Percentiles rank a stretch among this genome's conserved stretches.
Conservation (phyloP, 495 filamentous ascomycete species). For the Trichoderma orchidacearum region DNA sequence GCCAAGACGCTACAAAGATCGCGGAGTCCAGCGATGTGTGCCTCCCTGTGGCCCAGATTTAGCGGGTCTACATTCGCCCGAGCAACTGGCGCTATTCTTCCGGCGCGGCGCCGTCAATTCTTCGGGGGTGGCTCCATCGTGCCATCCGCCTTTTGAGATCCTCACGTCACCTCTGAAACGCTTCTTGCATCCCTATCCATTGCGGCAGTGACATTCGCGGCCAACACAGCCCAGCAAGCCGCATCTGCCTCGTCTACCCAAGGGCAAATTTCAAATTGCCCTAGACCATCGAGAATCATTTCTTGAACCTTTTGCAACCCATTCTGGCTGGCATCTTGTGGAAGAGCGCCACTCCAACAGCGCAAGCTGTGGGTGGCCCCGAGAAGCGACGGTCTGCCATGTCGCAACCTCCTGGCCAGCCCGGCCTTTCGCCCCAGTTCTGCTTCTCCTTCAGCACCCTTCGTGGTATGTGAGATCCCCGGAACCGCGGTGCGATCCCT, state of each 20-base stretch:
- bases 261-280: too few relatives aligned
- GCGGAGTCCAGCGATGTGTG: too few relatives aligned
- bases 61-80: background rate
- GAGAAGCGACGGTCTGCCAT: conserved; percentile 30
- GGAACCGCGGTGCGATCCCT: background rate
- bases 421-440: conserved; percentile 70
- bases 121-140: background rate
- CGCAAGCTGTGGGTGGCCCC: conserved; percentile 6
- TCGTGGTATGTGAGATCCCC: conserved; percentile 43
- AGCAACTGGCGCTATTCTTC: background rate
- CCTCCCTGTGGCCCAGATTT: too few relatives aligned
- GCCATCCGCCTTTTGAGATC: background rate
- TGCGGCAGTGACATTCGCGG: background rate
- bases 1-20: too few relatives aligned
- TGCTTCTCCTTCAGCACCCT: conserved; percentile 82
- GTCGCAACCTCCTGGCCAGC: conserved; percentile 45
- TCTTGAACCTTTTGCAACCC: background rate
- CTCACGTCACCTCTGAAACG: background rate
- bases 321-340: conserved; percentile 34
- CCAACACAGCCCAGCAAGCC: background rate
- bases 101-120: background rate
- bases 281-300: too few relatives aligned
- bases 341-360: conserved; percentile 15
- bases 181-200: background rate
- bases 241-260: background rate